phyloP scores from a whole-genome alignment of 257 asterid species.

The Eustoma russellianum region DNA sequence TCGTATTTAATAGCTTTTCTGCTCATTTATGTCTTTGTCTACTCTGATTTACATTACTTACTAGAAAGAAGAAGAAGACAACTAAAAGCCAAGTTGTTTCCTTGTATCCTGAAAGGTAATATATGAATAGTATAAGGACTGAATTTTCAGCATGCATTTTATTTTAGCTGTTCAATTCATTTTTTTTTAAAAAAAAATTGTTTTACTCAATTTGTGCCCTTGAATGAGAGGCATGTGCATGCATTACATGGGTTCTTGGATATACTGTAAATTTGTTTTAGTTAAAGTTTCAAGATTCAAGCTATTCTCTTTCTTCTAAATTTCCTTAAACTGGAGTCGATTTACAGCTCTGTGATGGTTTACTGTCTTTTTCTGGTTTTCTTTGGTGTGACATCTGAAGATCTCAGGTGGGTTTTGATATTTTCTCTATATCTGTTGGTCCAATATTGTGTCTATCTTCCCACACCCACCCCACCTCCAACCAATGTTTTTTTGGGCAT shows the following conservation, averaged over 20 bases:
- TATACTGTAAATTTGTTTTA: background rate
- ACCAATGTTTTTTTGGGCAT: too few species aligned
- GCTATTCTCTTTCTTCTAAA: too few species aligned
- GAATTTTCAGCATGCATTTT: background rate
- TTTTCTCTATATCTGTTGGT: conserved; percentile 10
- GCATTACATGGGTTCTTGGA: conserved; percentile 8
- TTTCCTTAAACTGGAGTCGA: background rate
- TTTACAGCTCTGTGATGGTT: background rate
- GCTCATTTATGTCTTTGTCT: too few species aligned
- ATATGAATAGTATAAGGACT: too few species aligned
- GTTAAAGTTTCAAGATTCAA: too few species aligned
- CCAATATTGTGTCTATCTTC: background rate
- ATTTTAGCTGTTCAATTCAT: background rate
- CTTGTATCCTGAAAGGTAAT: background rate
- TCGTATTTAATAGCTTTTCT: background rate
- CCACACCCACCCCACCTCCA: too few species aligned
- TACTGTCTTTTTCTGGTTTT: background rate
- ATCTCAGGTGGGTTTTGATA: conserved; percentile 11
- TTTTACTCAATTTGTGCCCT: too few species aligned
- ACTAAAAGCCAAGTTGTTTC: background rate
- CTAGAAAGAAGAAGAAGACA: background rate
- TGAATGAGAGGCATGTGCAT: background rate
- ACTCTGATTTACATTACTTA: too few species aligned
- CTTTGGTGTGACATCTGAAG: background rate
- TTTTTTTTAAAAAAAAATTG: too few species aligned